Evolutionary conservation across 306 rosid genomes (phyloP).

Genomic region (Gastrolobium bilobum): DNA sequence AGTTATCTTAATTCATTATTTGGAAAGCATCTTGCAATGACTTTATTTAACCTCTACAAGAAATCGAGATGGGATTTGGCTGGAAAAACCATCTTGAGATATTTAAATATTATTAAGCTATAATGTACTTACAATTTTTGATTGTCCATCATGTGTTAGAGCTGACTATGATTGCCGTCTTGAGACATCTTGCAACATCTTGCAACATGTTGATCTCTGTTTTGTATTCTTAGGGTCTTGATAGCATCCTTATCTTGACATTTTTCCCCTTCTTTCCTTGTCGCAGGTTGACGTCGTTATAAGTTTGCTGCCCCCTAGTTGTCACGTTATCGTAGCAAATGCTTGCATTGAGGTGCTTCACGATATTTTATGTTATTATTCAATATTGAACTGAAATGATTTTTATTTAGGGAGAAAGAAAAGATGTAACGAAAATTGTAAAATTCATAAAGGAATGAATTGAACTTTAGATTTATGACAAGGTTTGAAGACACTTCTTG

Average conservation of each 20-base stretch:
- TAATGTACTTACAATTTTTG: slow-evolving; percentile 13
- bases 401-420: slow-evolving; percentile 3
- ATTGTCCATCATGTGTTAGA: slow-evolving; percentile 14
- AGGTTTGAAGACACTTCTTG: slow-evolving; percentile 3
- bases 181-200: slow-evolving; percentile 23
- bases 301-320: slow-evolving; percentile 86
- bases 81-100: not conserved
- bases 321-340: slow-evolving; percentile 80
- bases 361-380: slow-evolving; percentile 44
- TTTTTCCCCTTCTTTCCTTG: slow-evolving; percentile 22
- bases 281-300: slow-evolving; percentile 89
- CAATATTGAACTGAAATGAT: slow-evolving; percentile 20
- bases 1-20: slow-evolving; percentile 13
- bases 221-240: slow-evolving; percentile 25
- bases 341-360: slow-evolving; percentile 90
- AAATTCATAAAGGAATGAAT: slow-evolving; percentile 13
- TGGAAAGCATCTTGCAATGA: slow-evolving; percentile 29
- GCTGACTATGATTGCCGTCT: slow-evolving; percentile 26
- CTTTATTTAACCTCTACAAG: slow-evolving; percentile 16
- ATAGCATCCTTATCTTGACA: slow-evolving; percentile 20
- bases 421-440: not conserved
- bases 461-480: slow-evolving; percentile 23
- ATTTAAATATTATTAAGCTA: slow-evolving; percentile 5
- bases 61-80: slow-evolving; percentile 32
- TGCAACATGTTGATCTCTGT: slow-evolving; percentile 28